Evolutionary conservation across 371 early-diverging fungal genomes (phyloP), one percentile per base, ranked within the genome.

Genomic region (Smittium mucronatum): DNA sequence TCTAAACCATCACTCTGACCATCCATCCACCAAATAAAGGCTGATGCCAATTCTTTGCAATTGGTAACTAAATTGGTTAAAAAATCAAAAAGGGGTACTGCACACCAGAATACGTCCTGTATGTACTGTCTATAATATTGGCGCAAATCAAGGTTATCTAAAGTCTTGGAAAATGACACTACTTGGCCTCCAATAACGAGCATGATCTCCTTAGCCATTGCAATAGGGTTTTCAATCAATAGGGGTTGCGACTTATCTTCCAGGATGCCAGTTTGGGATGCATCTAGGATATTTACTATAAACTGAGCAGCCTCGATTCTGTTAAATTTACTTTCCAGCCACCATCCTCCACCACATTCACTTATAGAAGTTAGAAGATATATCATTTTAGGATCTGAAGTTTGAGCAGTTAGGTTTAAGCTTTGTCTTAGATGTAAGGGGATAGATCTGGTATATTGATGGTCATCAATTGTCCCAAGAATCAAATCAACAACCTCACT

Each of bases 381-480:
- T 59, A 59, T n/a, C 34, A 15, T 28, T 28, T 61, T 15, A 30
- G 64, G 64, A 8, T 64, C 64, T 8, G 25, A 30, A 34, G 64
- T 30, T 36, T 15, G 30, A 8, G 5, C 26, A 34, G 64, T 26
- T 15, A 25, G 5, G 15, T 2, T 26, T 2, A 31, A 2, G 25
- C 34, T 25, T 2, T 26, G 25, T 36, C 26, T 16, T 26, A 64
- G 32, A 26, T 64, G 31, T 26, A 64, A 26, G 16, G 64, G 64
- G 11, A 25, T 16, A 21, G 64, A 26, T 64, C 64, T 64, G 2
- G 36, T 64, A 26, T 28, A 64, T 21, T 15, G 64, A 31, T 34
- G 35, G 17, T 67, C 67, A 5, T 67, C 67, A 25, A 67, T 32
- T 8, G 67, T 35, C 5, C 67, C 67, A 35, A 67, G 67, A 25